Conservation (phyloP, 2,329 filamentous ascomycete species). For the Alternaria novae-zelandiae region DNA sequence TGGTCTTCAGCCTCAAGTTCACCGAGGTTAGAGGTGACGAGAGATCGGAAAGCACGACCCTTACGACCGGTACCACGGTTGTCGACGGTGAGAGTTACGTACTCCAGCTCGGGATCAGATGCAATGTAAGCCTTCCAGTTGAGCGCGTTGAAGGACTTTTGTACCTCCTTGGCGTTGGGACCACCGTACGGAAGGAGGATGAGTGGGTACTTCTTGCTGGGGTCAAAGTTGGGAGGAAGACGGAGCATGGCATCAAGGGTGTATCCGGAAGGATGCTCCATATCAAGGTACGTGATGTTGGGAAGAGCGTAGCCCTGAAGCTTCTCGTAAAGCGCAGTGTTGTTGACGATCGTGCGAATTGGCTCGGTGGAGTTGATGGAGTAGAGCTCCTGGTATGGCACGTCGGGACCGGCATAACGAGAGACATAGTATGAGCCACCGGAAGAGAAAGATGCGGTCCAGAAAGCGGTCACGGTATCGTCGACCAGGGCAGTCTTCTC, state of each 20-base stretch:
- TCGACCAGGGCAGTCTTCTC: slow-evolving; percentile 67
- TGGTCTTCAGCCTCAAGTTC: slow-evolving; percentile 70
- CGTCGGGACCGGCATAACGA: slow-evolving; percentile 68
- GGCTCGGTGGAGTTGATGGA: slow-evolving; percentile 61
- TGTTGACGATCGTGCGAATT: slow-evolving; percentile 65
- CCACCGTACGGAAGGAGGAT: slow-evolving; percentile 74
- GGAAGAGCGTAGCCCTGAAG: slow-evolving; percentile 68
- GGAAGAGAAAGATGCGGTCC: slow-evolving; percentile 70
- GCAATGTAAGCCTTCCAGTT: slow-evolving; percentile 69
- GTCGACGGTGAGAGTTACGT: slow-evolving; percentile 71
- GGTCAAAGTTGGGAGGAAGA: slow-evolving; percentile 69
- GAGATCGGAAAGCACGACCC: slow-evolving; percentile 67
- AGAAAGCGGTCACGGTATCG: slow-evolving; percentile 64
- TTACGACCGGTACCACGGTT: slow-evolving; percentile 71
- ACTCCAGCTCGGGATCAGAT: slow-evolving; percentile 71
- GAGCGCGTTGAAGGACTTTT: slow-evolving; percentile 62
- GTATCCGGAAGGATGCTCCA: slow-evolving; percentile 67
- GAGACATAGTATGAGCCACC: slow-evolving; percentile 70
- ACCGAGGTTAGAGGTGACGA: slow-evolving; percentile 66
- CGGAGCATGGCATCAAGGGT: slow-evolving; percentile 69
- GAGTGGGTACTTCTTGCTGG: slow-evolving; percentile 68
- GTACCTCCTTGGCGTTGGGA: slow-evolving; percentile 67
- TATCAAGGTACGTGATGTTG: slow-evolving; percentile 68
- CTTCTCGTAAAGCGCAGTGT: slow-evolving; percentile 62
- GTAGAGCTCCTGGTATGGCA: slow-evolving; percentile 74